A percentile compares a stretch with the other conserved stretches of the same genome.
Conservation (phyloP, 176 grass and related monocot genomes). For the Alloteropsis semialata region DNA sequence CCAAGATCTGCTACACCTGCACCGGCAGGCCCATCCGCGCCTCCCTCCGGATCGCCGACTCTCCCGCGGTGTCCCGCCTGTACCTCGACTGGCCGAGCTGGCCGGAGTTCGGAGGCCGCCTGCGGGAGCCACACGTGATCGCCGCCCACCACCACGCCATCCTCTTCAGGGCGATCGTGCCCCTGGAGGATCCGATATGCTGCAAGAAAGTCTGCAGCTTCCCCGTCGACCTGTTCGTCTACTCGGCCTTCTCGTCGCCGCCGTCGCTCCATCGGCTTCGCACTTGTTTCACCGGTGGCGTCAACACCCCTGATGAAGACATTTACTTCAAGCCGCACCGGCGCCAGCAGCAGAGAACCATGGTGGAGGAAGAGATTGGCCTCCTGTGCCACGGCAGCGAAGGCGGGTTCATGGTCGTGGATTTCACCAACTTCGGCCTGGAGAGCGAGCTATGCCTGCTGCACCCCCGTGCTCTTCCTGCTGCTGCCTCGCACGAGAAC, state of each 20-base stretch:
- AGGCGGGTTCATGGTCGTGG: not conserved
- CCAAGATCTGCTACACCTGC: not conserved
- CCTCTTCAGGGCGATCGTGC: not conserved
- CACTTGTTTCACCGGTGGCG: not conserved
- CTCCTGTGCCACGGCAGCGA: not conserved
- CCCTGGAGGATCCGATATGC: not conserved
- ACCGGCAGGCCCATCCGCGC: not conserved
- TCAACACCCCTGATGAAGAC: too few species aligned
- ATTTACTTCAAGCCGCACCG: not conserved
- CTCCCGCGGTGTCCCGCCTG: not conserved
- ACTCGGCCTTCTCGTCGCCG: not conserved
- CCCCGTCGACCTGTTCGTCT: not conserved
- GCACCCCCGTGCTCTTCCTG: too few species aligned
- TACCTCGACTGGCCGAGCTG: not conserved
- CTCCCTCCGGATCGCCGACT: not conserved
- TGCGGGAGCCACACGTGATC: not conserved
- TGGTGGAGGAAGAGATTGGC: not conserved
- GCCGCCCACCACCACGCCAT: slow-evolving; percentile 4
- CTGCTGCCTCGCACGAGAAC: too few species aligned
- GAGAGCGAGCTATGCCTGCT: not conserved
- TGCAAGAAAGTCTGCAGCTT: not conserved
- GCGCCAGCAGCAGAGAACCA: not conserved
- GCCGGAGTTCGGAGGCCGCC: not conserved
- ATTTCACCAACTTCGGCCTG: not conserved
- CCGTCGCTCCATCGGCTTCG: not conserved